phyloP scores from a whole-genome alignment of 2,329 filamentous ascomycete species.

The Didymella lethalis region DNA sequence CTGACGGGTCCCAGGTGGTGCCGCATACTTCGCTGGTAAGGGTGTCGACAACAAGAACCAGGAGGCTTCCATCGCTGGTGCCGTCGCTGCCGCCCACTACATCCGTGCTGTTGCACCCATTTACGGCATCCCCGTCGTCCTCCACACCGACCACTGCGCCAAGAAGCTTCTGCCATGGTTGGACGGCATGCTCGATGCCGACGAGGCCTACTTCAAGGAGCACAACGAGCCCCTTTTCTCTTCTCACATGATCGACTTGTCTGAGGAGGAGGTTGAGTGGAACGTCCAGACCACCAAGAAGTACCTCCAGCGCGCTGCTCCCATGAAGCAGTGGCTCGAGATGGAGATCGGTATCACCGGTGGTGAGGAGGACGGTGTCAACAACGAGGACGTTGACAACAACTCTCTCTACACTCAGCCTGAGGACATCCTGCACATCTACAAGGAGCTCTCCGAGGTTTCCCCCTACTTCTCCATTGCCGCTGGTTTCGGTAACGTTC shows the following conservation, averaged over 20 bases:
- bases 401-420: constrained; percentile 91
- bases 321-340: constrained; percentile 98
- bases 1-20: constrained; percentile 17
- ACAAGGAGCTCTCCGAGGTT: constrained; percentile 73
- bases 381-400: constrained; percentile 98
- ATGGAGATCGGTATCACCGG: constrained; percentile 90
- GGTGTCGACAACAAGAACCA: constrained; percentile 65
- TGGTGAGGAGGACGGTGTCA: constrained; percentile 97
- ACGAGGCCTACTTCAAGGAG: constrained; percentile 94
- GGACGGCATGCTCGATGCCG: constrained; percentile 78
- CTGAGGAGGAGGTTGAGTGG: constrained; percentile 80
- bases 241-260: constrained; percentile 95
- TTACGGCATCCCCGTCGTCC: constrained; percentile 66
- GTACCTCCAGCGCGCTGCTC: constrained; percentile 88
- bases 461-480: constrained; percentile 83
- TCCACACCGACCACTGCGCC: constrained; percentile 97
- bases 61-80: constrained; percentile 85
- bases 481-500: constrained; percentile 97
- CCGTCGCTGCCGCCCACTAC: constrained; percentile 86
- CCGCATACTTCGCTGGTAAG: constrained; percentile 75
- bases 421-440: constrained; percentile 46
- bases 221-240: constrained; percentile 82
- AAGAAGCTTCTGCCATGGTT: constrained; percentile 99
- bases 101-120: constrained; percentile 85
- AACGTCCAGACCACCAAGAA: constrained; percentile 83